A percentile compares a stretch with the other conserved stretches of the same genome.
Evolutionary conservation across 129 eudicot species (phyloP).

Genomic region (Saussurea involucrata): DNA sequence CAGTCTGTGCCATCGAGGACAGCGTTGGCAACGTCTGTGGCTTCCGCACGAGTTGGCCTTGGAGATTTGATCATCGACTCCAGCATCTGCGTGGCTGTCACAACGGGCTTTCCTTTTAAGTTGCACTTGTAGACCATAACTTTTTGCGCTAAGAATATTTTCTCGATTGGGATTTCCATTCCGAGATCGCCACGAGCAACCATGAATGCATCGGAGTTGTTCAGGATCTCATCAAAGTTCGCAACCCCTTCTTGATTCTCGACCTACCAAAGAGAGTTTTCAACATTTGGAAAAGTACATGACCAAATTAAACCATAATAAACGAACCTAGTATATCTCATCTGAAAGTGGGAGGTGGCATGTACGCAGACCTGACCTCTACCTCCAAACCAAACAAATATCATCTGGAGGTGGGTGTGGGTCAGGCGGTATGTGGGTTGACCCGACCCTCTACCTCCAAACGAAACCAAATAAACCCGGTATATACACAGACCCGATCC

Average conservation of each 20-base stretch:
- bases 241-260: constrained; percentile 83
- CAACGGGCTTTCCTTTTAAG: constrained; percentile 50
- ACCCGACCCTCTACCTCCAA: neutral
- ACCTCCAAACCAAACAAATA: neutral
- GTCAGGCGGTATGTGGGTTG: no score
- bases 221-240: constrained; percentile 64
- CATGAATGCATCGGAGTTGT: constrained; percentile 72
- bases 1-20: constrained; percentile 59
- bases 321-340: neutral
- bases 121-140: constrained; percentile 71
- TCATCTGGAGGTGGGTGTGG: neutral
- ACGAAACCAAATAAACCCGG: no score
- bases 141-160: constrained; percentile 69
- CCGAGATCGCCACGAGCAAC: constrained; percentile 79
- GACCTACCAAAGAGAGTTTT: constrained; percentile 32
- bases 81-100: constrained; percentile 55
- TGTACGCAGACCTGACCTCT: no score
- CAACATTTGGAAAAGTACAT: neutral
- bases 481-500: no score
- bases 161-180: constrained; percentile 79
- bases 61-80: constrained; percentile 60
- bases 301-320: neutral
- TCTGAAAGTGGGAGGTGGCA: no score
- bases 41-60: constrained; percentile 56
- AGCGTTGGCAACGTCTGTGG: constrained; percentile 58